Base-by-base conservation (phyloP, 1,284 basidiomycete genomes). In the Austroboletus sp. region DNA sequence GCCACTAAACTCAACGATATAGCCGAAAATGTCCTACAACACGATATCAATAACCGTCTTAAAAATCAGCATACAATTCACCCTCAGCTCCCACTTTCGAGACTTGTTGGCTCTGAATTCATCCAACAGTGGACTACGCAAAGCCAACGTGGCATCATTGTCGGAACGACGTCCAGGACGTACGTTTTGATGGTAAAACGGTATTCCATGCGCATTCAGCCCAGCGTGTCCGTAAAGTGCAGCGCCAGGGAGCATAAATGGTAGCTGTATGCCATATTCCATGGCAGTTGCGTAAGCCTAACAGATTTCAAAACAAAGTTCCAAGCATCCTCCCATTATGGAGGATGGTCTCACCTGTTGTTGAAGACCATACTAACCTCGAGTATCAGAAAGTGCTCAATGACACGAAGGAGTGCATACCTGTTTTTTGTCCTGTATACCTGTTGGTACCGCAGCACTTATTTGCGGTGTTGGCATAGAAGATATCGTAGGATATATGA, bases 1-100 rank as follows among this genome's bases (percentile, higher is more conserved):
- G 27, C 82, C 80, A 53, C 89, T 87, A 65, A 98, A 98, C 64
- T 98, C 96, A 44, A 90, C 85, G 42, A 97, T 70, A 66, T 87
- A 79, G 12, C 90, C 91, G 43, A 76, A 76, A 57, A 98, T 86
- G 58, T 96, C 92, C 85, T 90, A 64, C 23, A 16, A 29, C 35
- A 40, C 29, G 5, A 31, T 10, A 40, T 58, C 12, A 63, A 27
- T 36, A 12, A 6, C 29, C 25, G 31, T 40, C 29, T 4, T 27
- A 17, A 9, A 19, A 27, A 29, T 4, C 44, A 36, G 38, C 35
- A 54, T 44, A 45, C 10, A 27, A 61, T 70, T 46, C 57, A 93
- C 92, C 63, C 74, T 70, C 10, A 95, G 70, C 53, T 88, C 82
- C 89, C 90, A 94, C 55, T 80, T 82, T 49, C 80, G 75, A 27